Base-by-base conservation (phyloP, 164 flowering plant species). In the Nymphaea thermarum region DNA sequence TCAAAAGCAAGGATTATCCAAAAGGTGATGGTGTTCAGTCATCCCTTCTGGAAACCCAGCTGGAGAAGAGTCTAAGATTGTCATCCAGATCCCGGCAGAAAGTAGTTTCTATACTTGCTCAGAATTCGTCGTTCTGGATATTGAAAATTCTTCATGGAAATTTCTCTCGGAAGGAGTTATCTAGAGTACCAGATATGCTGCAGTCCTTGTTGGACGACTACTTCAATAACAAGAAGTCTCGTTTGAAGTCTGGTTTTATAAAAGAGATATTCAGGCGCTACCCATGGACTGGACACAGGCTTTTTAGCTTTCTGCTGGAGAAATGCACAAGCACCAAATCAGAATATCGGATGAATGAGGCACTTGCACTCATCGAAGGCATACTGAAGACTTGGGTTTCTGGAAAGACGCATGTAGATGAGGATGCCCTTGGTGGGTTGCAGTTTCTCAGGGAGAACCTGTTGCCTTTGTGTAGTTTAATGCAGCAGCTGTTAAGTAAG, bases 1-100 rank as follows among this genome's bases (percentile, higher is more conserved):
- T 94, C 66, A 91, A 90, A 79, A 87, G 87, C 8, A 94, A 88
- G 71, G 88, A 87, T 45, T 77, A 79, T 71, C 99, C 97, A 0
- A 84, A 76, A 77, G 86, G 85, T 43, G 87, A 80, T 55, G 70
- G 74, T 4, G 74, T 87, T 60, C 77, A 86, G 71, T 55, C 84
- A 17, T 63, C 85, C 15, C 71, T 78, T 25, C 86, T 91, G 7
- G 88, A 87, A 68, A 62, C 86, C 70, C 77, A 89, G 65, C 67
- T 94, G 70, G 85, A 82, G 64, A 88, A 77, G 80, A 64, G 66
- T 6, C 5, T 25, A 42, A 64, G 44, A 67, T 83, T 82, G 36
- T 78, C 85, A 44, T 74, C 84, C 42, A 62, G 69, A 78, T 73
- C 80, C 68, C 75, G 95, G 5, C 80, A 85, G 75, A 90, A 87